phyloP scores from a whole-genome alignment of 345 rosid genomes.

The Lumnitzera littorea region DNA sequence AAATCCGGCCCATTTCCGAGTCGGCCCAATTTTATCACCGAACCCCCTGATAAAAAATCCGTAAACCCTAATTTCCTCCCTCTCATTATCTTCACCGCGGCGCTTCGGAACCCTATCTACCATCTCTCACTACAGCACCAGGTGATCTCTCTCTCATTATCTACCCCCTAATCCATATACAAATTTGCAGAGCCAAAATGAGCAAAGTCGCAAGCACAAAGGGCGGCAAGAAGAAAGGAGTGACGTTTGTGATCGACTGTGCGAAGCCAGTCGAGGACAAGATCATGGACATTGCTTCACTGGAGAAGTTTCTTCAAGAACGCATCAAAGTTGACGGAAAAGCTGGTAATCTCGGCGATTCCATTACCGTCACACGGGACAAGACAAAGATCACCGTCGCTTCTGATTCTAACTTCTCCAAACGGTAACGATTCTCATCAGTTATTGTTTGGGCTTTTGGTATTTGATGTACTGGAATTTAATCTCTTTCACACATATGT shows the following conservation, averaged over 20 bases:
- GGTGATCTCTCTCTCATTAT: no score
- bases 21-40: no score
- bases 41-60: no score
- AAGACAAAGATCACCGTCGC: slow-evolving; percentile 45
- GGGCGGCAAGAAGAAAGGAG: slow-evolving; percentile 43
- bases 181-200: slow-evolving; percentile 9
- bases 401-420: slow-evolving; percentile 68
- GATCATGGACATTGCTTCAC: slow-evolving; percentile 46
- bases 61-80: no score
- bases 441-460: no score
- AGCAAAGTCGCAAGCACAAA: slow-evolving; percentile 22
- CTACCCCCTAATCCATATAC: no score
- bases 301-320: slow-evolving; percentile 49
- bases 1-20: no score
- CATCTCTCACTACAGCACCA: no score
- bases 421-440: slow-evolving; percentile 30
- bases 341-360: slow-evolving; percentile 39
- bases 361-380: slow-evolving; percentile 31
- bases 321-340: slow-evolving; percentile 47
- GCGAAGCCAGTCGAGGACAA: slow-evolving; percentile 40
- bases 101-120: no score
- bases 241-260: slow-evolving; percentile 36
- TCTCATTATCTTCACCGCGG: no score
- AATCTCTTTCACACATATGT: no score
- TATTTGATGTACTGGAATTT: no score